Evolutionary conservation across 2,329 filamentous ascomycete species (phyloP).

Genomic region (Pezicula radicicola): DNA sequence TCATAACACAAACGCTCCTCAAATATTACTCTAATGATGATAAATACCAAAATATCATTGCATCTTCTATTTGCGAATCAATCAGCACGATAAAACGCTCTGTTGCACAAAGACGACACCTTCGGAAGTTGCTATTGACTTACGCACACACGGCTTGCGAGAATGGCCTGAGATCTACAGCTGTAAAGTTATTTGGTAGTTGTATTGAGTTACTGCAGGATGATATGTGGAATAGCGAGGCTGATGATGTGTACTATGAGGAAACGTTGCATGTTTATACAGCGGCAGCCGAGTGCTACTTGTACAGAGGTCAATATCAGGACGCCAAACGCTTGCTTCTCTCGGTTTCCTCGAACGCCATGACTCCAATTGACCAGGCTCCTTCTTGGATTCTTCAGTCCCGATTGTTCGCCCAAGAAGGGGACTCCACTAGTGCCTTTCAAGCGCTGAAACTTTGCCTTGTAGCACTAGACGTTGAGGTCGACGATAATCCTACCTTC

Average conservation of each 20-base stretch:
- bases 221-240: slow-evolving; percentile 69
- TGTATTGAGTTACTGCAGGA: slow-evolving; percentile 76
- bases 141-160: slow-evolving; percentile 77
- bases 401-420: slow-evolving; percentile 71
- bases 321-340: slow-evolving; percentile 67
- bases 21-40: slow-evolving; percentile 64
- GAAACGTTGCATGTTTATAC: slow-evolving; percentile 76
- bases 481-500: slow-evolving; percentile 65
- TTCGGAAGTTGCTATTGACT: slow-evolving; percentile 68
- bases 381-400: slow-evolving; percentile 82
- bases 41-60: slow-evolving; percentile 66
- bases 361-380: slow-evolving; percentile 70
- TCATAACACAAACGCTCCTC: slow-evolving; percentile 78
- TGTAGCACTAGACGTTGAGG: slow-evolving; percentile 61
- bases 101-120: slow-evolving; percentile 59
- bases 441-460: slow-evolving; percentile 69
- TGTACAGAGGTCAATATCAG: slow-evolving; percentile 70
- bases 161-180: slow-evolving; percentile 78
- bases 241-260: slow-evolving; percentile 74
- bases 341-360: slow-evolving; percentile 67
- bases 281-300: slow-evolving; percentile 72
- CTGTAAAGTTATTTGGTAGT: slow-evolving; percentile 75
- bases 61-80: slow-evolving; percentile 77
- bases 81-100: slow-evolving; percentile 69
- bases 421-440: slow-evolving; percentile 69